Base-by-base conservation (phyloP, 1,284 basidiomycete species). In the Irpex sp. region DNA sequence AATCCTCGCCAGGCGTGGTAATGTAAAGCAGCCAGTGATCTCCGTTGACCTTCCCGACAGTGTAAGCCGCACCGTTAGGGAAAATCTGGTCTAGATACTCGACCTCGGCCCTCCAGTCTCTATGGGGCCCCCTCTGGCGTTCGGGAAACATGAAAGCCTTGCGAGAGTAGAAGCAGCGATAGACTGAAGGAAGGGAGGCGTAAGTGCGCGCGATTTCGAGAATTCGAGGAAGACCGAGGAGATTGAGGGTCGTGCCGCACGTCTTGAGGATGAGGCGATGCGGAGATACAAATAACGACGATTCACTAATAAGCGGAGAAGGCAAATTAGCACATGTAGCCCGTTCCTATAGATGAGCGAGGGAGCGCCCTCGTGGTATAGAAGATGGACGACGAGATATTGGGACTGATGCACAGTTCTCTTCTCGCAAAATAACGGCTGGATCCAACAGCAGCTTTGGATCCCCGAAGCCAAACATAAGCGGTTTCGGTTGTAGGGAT, bases 81-180 rank as follows among this genome's bases (percentile, higher is more conserved):
- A 99, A 98, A 68, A 95, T 89, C 66, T 85, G 85, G 75, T 99
- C 97, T 59, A 99, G 84, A 72, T 90, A 97, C 63, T 88, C 85
- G 66, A 98, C 93, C 79, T 99, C 97, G 65, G 93, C 85, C 68
- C 88, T 87, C 97, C 97, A 99, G 74, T 96, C 94, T 66, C 88
- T 84, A 78, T 99, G 97, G 33, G 97, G 97, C 1, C 95, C 96
- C 50, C 83, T 82, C 74, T 99, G 97, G 54, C 93, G 88, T 75
- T 99, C 97, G 15, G 97, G 97, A 77, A 99, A 99, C 93, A 99
- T 98, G 86, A 99, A 99, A 8, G 92, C 92, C 79, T 99, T 99
- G 71, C 97, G 90, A 57, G 95, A 97, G 81, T 99, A 99, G 82
- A 99, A 99, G 77, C 92, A 92, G 68, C 93, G 87, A 76, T 94